phyloP scores from a whole-genome alignment of 2,329 filamentous ascomycete species.

The Graphiopsis chlorocephala region DNA sequence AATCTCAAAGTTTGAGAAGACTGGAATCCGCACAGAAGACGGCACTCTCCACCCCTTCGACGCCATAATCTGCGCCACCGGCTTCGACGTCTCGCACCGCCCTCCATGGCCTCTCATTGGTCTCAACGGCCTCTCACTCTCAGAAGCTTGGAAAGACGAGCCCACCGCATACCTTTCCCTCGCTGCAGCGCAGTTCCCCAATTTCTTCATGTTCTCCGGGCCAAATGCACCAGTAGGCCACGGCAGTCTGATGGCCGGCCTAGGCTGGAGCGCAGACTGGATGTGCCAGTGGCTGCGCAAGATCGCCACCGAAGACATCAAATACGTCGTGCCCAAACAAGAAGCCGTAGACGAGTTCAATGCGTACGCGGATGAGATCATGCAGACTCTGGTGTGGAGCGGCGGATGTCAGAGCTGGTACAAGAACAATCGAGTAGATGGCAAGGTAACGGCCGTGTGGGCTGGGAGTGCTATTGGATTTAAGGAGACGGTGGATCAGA shows the following conservation, averaged over 20 bases:
- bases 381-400: slow-evolving; percentile 32
- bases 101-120: slow-evolving; percentile 38
- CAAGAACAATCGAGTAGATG: slow-evolving; percentile 24
- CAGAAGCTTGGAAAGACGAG: slow-evolving; percentile 28
- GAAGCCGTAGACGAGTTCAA: slow-evolving; percentile 32
- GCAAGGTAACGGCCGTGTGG: slow-evolving; percentile 34
- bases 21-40: slow-evolving; percentile 27
- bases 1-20: slow-evolving; percentile 25
- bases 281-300: slow-evolving; percentile 32
- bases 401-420: slow-evolving; percentile 28
- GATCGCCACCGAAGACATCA: slow-evolving; percentile 31
- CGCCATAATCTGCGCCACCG: slow-evolving; percentile 45
- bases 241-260: slow-evolving; percentile 27
- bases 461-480: slow-evolving; percentile 29
- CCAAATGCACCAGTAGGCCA: slow-evolving; percentile 27
- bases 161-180: slow-evolving; percentile 31
- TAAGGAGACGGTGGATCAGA: slow-evolving; percentile 35
- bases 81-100: slow-evolving; percentile 39
- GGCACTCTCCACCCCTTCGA: slow-evolving; percentile 27
- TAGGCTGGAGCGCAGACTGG: slow-evolving; percentile 29
- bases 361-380: slow-evolving; percentile 31
- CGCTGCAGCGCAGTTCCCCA: slow-evolving; percentile 30
- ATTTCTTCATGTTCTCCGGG: slow-evolving; percentile 33
- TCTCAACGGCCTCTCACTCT: slow-evolving; percentile 32
- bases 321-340: slow-evolving; percentile 25